A percentile compares a stretch with the other conserved stretches of the same genome.
phyloP scores from a whole-genome alignment of 2,329 filamentous ascomycete species.

The Cytospora chrysosperma region DNA sequence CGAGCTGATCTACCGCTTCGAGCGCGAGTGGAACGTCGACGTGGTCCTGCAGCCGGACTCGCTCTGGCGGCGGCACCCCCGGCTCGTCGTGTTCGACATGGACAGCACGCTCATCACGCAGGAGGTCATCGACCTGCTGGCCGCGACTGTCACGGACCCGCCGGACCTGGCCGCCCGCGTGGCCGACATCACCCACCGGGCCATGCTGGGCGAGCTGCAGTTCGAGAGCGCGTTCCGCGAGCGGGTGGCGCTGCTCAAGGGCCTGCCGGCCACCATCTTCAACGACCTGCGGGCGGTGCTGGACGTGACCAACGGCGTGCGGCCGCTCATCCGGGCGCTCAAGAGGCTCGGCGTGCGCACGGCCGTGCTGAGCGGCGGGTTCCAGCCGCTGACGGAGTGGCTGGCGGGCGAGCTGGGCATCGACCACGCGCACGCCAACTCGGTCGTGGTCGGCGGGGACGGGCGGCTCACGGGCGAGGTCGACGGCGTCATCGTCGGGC shows the following conservation, averaged over 20 bases:
- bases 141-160: constrained; percentile 68
- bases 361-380: constrained; percentile 89
- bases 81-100: constrained; percentile 96
- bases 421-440: constrained; percentile 86
- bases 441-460: constrained; percentile 66
- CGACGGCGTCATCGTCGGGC: constrained; percentile 70
- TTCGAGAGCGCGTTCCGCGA: constrained; percentile 82
- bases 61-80: constrained; percentile 74
- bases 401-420: constrained; percentile 77
- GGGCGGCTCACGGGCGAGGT: constrained; percentile 70
- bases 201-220: constrained; percentile 95
- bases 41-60: constrained; percentile 73
- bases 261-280: constrained; percentile 76
- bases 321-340: constrained; percentile 69
- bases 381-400: constrained; percentile 85
- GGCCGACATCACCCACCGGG: constrained; percentile 83
- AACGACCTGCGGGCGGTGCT: constrained; percentile 72
- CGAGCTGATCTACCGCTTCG: constrained; percentile 79
- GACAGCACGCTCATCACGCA: constrained; percentile 96
- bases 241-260: constrained; percentile 76
- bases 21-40: constrained; percentile 86
- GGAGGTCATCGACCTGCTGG: constrained; percentile 95
- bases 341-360: constrained; percentile 81
- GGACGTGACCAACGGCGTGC: constrained; percentile 78
- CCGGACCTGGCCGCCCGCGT: constrained; percentile 77